Conservation (phyloP, 768 basidiomycete species). For the Lepiota venenata region DNA sequence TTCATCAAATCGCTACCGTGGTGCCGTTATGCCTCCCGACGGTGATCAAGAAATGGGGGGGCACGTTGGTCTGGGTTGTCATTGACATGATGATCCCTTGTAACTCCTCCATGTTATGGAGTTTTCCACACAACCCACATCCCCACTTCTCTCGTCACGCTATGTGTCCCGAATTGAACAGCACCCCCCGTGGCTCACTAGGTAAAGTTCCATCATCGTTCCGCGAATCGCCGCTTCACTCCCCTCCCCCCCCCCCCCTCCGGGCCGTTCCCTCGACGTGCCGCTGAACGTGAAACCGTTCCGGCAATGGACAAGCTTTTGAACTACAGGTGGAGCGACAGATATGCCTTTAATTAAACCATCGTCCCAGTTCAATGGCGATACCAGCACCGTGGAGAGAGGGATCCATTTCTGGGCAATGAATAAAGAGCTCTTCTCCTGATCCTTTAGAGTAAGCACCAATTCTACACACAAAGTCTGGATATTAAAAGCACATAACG, state of each 20-base stretch:
- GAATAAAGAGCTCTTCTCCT: slow-evolving; percentile 1
- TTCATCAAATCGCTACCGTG: neutral
- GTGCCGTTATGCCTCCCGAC: neutral
- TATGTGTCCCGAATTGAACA: neutral
- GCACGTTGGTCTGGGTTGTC: neutral
- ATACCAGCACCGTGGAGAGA: slow-evolving; percentile 1
- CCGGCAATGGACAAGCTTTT: neutral
- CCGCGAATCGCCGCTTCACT: too few species aligned
- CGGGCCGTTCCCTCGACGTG: too few species aligned
- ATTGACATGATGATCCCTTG: neutral
- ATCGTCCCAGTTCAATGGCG: neutral
- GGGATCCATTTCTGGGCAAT: slow-evolving; percentile 8
- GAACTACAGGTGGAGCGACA: neutral
- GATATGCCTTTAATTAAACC: neutral
- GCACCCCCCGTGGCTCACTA: neutral
- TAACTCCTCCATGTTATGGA: neutral
- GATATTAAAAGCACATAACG: slow-evolving; percentile 3
- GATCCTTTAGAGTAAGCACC: neutral
- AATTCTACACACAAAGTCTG: neutral
- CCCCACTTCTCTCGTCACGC: neutral
- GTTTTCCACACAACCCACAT: neutral
- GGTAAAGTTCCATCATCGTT: neutral
- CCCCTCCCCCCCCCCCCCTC: too few species aligned
- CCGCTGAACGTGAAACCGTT: too few species aligned
- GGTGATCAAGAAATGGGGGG: neutral